Conservation (phyloP, 2,329 filamentous ascomycete genomes). For the Aspergillus costaricaensis region DNA sequence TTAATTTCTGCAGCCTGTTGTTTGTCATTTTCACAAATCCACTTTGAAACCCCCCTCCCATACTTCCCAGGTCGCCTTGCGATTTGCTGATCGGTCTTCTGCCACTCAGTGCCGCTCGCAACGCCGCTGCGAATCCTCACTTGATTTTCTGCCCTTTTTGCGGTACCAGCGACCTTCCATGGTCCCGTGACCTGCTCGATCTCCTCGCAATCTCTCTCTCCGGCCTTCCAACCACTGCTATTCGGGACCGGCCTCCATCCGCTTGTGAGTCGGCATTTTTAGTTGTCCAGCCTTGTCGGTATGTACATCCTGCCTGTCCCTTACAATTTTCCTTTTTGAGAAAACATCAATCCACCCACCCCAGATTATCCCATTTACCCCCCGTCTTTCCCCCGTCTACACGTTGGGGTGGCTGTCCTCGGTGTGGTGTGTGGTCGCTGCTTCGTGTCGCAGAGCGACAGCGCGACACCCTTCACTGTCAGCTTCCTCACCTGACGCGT, state of each 20-base stretch:
- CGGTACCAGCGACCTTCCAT: constrained; percentile 12
- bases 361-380: neutral
- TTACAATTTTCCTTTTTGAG: neutral
- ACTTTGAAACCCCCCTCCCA: neutral
- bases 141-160: constrained; percentile 12
- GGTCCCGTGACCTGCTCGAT: constrained; percentile 32
- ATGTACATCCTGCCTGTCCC: constrained; percentile 31
- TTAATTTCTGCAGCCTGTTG: neutral
- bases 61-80: neutral
- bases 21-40: neutral
- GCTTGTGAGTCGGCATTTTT: constrained; percentile 42
- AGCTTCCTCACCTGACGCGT: constrained; percentile 29
- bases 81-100: constrained; percentile 16
- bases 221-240: constrained; percentile 36
- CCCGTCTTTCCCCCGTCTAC: constrained; percentile 10
- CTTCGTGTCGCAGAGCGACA: constrained; percentile 28
- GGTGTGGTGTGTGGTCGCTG: constrained; percentile 22
- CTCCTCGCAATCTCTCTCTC: constrained; percentile 24
- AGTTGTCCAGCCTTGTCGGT: constrained; percentile 46
- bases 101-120: constrained; percentile 2
- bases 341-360: constrained; percentile 8
- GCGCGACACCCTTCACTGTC: constrained; percentile 23
- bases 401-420: constrained; percentile 23
- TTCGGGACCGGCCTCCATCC: constrained; percentile 42
- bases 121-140: neutral